A percentile compares a stretch with the other conserved stretches of the same genome.
These are phyloP conservation scores for Camellia sinensis DNA, from an alignment of 148 eudicot species.

Conservation along the genomic window DNA sequence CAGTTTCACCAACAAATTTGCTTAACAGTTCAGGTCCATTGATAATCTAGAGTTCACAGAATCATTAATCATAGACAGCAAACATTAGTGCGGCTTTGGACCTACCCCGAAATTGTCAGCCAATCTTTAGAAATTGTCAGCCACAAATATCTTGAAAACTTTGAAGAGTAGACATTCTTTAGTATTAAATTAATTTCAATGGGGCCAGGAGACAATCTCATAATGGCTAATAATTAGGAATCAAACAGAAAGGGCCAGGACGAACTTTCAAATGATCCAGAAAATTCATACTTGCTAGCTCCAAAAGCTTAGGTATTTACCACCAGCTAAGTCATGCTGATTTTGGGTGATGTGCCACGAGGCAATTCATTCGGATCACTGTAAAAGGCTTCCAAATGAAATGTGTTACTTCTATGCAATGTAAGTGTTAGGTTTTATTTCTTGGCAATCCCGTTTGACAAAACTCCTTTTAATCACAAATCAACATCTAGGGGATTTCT, in stretches of 20 bases:
- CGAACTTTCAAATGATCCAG: no score
- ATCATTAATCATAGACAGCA: constrained; percentile 13
- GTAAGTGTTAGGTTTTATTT: no score
- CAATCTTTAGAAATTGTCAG: background rate
- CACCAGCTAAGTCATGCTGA: constrained; percentile 28
- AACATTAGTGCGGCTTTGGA: background rate
- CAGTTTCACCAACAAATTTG: constrained; percentile 99
- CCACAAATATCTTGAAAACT: background rate
- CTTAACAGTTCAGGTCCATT: constrained; percentile 99
- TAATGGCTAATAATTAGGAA: no score
- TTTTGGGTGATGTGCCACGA: constrained; percentile 54
- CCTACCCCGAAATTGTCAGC: no score
- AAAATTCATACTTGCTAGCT: background rate
- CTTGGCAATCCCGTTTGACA: no score
- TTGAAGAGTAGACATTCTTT: background rate
- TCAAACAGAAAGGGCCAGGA: no score
- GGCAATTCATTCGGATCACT: constrained; percentile 64
- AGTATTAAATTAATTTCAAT: background rate
- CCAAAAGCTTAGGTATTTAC: background rate
- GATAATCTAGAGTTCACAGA: constrained; percentile 51
- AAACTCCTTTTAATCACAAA: no score
- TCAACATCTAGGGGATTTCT: no score
- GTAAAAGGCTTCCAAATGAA: constrained; percentile 63
- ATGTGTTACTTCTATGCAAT: constrained; percentile 47
- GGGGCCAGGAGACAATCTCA: no score